phyloP scores from a whole-genome alignment of 2,329 filamentous ascomycete genomes.

The Aureobasidium leucospermi region DNA sequence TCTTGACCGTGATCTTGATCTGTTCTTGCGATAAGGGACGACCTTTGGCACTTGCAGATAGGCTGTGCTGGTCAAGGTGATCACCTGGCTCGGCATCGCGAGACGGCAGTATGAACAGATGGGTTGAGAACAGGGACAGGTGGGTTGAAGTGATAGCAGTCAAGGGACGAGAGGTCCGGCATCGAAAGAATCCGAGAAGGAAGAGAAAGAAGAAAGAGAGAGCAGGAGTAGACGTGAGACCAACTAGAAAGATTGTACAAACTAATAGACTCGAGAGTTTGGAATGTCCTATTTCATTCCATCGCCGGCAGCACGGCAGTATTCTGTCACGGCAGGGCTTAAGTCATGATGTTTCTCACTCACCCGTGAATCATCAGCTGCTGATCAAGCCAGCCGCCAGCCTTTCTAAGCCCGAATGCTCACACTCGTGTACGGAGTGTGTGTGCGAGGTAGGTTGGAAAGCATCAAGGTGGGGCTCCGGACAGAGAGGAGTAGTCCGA shows the following conservation, averaged over 20 bases:
- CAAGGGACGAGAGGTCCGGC: not conserved
- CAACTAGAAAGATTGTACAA: not conserved
- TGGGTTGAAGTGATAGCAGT: not conserved
- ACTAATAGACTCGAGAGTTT: not conserved
- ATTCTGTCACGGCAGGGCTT: not conserved
- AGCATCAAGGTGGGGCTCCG: constrained; percentile 6
- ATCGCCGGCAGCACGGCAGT: constrained; percentile 7
- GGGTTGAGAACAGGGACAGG: not conserved
- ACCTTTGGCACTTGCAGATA: constrained; percentile 32
- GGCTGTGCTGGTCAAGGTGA: constrained; percentile 19
- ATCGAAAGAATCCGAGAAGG: not conserved
- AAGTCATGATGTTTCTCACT: constrained; percentile 10
- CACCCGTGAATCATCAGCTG: constrained; percentile 11
- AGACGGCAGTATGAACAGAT: not conserved
- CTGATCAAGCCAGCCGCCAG: constrained; percentile 12
- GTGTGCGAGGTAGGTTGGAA: constrained; percentile 8
- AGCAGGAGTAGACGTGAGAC: not conserved
- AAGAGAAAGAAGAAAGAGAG: not conserved
- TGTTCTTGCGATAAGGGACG: constrained; percentile 25
- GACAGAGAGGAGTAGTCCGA: constrained; percentile 13
- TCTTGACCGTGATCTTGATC: constrained; percentile 25
- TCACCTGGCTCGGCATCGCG: constrained; percentile 10
- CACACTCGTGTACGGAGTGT: constrained; percentile 3
- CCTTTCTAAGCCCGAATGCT: constrained; percentile 2
- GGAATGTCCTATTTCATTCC: constrained; percentile 13